These are phyloP conservation scores for Colletotrichum brevisporum DNA, from an alignment of 2,329 filamentous ascomycete species.

Conservation along the genomic window DNA sequence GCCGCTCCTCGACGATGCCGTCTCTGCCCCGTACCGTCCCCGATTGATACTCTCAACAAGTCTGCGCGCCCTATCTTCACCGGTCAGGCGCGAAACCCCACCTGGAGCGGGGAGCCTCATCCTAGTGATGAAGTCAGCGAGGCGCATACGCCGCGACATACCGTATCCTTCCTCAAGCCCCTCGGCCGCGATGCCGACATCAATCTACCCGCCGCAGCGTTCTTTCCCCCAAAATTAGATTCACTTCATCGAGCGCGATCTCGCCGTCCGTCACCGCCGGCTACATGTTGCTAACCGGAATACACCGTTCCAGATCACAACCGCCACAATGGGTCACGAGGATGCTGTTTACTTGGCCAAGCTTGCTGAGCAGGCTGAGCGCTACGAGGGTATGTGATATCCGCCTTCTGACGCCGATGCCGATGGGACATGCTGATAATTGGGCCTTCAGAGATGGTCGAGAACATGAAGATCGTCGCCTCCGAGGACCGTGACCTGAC, in stretches of 20 bases:
- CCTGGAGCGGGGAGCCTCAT: constrained; percentile 40
- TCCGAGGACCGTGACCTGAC: constrained; percentile 86
- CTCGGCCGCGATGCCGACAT: constrained; percentile 11
- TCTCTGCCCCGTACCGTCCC: constrained; percentile 9
- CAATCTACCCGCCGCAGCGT: neutral
- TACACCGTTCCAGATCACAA: constrained; percentile 42
- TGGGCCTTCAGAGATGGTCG: constrained; percentile 87
- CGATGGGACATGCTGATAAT: constrained; percentile 31
- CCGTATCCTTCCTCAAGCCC: constrained; percentile 9
- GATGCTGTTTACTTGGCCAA: constrained; percentile 99
- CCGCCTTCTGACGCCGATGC: neutral
- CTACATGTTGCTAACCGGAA: constrained; percentile 35
- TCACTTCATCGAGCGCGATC: constrained; percentile 12
- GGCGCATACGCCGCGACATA: constrained; percentile 38
- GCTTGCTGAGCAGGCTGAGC: constrained; percentile 99
- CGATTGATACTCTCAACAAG: constrained; percentile 36
- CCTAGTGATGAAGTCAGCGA: constrained; percentile 42
- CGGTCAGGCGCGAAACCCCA: constrained; percentile 42
- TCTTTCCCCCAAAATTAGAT: neutral
- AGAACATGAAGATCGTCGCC: constrained; percentile 99
- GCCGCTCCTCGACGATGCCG: constrained; percentile 26
- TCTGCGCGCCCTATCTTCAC: constrained; percentile 33
- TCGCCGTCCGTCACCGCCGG: constrained; percentile 1
- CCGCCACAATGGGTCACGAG: constrained; percentile 95
- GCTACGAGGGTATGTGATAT: constrained; percentile 89